These are phyloP conservation scores for Dalbergia cochinchinensis DNA, from an alignment of 306 rosid species.

Conservation along the genomic window DNA sequence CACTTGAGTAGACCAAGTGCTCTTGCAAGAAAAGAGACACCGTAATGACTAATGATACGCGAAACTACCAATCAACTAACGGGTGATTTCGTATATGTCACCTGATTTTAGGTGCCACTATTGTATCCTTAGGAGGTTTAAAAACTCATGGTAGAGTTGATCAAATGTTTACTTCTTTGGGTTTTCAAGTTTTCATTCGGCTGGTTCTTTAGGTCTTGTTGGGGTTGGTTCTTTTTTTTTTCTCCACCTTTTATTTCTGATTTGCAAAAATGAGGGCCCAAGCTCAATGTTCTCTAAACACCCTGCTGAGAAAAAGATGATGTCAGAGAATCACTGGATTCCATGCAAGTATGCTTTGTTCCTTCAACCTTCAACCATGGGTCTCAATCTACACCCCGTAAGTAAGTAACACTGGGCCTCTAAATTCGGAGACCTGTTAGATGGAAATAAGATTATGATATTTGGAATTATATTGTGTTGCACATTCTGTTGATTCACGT, in stretches of 20 bases:
- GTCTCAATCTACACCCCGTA: background rate
- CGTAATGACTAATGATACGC: background rate
- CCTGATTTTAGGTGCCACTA: conserved; percentile 10
- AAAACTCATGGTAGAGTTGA: conserved; percentile 5
- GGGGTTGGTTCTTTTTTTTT: background rate
- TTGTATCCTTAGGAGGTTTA: background rate
- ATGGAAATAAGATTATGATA: too few species aligned
- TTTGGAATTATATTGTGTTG: too few species aligned
- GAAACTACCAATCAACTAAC: background rate
- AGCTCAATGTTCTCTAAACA: background rate
- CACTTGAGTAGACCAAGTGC: background rate
- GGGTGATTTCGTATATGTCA: background rate
- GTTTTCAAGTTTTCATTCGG: background rate
- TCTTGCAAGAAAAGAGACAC: conserved; percentile 3
- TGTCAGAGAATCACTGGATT: background rate
- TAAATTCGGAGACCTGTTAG: background rate
- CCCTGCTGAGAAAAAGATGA: background rate
- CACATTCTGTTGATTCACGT: too few species aligned
- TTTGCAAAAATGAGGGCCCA: background rate
- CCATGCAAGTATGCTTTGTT: background rate
- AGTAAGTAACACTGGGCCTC: background rate
- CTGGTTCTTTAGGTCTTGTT: conserved; percentile 8
- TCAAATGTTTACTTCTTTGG: background rate
- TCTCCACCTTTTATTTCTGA: background rate
- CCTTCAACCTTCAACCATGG: background rate